Base-by-base conservation (phyloP, 345 rosid species). In the Eucalyptus polyanthemos region DNA sequence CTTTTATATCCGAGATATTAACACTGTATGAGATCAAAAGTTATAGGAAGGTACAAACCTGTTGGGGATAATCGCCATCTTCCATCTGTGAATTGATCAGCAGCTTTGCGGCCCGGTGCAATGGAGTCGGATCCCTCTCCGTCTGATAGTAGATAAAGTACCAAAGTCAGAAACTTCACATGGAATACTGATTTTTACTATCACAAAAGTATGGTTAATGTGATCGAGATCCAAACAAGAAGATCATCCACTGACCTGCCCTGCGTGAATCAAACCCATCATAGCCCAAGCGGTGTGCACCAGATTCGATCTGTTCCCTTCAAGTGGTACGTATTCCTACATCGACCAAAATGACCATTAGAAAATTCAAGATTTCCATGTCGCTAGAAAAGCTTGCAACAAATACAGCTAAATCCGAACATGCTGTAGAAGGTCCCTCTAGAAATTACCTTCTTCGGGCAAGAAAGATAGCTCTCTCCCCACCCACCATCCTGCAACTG, bases 11-110 rank as follows among this genome's bases (percentile, higher is more conserved):
- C 85, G 27, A 76, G 29, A 76, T 11, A 11, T 40, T 42, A 76
- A 76, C 45, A 42, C 14, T 22, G 2, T 6, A 21, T 40, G 47
- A 40, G 27, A 76, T 76, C 85, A 40, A 53, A 53, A 76, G 47
- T 76, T 22, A 37, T 76, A 21, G 47, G 44, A 76, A 76, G 47
- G 47, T 69, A 22, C 22, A n/a, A 88, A 94, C 96, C 96, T 94
- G 92, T 67, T 94, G 95, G 5, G 99, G 98, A 80, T 95, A 97
- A 88, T 93, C 95, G 8, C 98, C 98, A 81, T 92, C 91, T 56
- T 91, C 95, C 53, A 92, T 40, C 56, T 96, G 98, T 29, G 96
- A 95, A 91, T 93, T 96, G 90, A 97, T 96, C 89, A 97, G 87
- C 54, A 96, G 88, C 88, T 93, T 97, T 29, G 94, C 97, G 29